Conservation (phyloP, 331 rosid species). For the Stylosanthes scabra region DNA sequence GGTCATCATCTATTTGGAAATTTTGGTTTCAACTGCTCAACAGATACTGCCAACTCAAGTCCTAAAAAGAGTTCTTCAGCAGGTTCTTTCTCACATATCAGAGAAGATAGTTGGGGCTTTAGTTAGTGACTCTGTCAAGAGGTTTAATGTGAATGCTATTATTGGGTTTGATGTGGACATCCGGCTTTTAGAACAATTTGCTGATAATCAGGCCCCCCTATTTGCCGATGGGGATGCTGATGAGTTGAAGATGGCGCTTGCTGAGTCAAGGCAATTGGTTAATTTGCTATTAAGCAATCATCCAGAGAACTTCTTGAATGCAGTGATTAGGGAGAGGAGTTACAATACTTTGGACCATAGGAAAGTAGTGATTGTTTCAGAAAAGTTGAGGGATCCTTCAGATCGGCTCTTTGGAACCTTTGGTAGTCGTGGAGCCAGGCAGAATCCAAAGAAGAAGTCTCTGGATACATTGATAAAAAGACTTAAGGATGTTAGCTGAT, state of each 20-base stretch:
- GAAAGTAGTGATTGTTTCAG: slow-evolving; percentile 82
- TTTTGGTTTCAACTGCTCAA: slow-evolving; percentile 90
- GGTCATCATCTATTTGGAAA: slow-evolving; percentile 91
- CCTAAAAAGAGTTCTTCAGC: slow-evolving; percentile 83
- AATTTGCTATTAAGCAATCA: slow-evolving; percentile 88
- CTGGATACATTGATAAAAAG: slow-evolving; percentile 77
- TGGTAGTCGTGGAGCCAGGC: slow-evolving; percentile 83
- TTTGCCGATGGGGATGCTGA: slow-evolving; percentile 78
- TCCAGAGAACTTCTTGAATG: slow-evolving; percentile 90
- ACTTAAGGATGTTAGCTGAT: slow-evolving; percentile 77
- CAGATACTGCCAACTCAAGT: slow-evolving; percentile 91
- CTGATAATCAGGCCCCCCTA: slow-evolving; percentile 77
- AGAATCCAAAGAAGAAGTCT: slow-evolving; percentile 95
- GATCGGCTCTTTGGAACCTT: slow-evolving; percentile 94
- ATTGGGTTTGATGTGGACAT: slow-evolving; percentile 86
- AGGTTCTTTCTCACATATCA: slow-evolving; percentile 89
- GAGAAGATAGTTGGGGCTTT: slow-evolving; percentile 79
- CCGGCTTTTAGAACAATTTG: slow-evolving; percentile 82
- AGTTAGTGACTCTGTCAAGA: slow-evolving; percentile 79
- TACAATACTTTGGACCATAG: slow-evolving; percentile 79
- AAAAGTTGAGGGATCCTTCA: slow-evolving; percentile 87
- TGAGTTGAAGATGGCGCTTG: slow-evolving; percentile 74
- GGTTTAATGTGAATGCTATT: slow-evolving; percentile 72
- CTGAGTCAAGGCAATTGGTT: slow-evolving; percentile 79
- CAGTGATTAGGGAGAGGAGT: slow-evolving; percentile 96